Evolutionary conservation across 371 early-diverging fungal genomes (phyloP), one percentile per base, ranked within the genome.

Genomic region (Fennellomyces sp.): DNA sequence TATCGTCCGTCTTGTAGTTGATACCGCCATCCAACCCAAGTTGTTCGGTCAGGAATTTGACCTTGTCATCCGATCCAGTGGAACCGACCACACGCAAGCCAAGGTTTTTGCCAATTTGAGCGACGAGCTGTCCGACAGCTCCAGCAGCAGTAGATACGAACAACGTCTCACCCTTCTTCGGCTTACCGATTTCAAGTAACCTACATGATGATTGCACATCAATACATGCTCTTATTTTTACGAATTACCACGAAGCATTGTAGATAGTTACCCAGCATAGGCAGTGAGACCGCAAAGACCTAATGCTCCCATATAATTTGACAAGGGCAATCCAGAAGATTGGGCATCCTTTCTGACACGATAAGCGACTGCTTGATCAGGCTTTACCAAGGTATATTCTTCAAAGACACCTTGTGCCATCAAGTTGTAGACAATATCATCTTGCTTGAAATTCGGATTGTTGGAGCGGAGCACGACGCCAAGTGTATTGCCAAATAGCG

Each of bases 41-140:
- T 5, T 80, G 73, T 8, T 75, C 68, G 58, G 74, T 80, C 35
- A 92, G 77, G 61, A 77, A 84, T 13, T 68, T 76, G 7, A 88
- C 87, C 70, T 94, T 94, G 12, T 89, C 91, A 39, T 92, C 89
- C 5, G 85, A 75, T 0, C 92, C 91, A 1, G 91, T 91, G 2
- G 83, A 81, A 15, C 91, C 94, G 17, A 92, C 83, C 10, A 93
- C 93, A 12, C 69, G 78, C 27, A 80, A 64, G 1, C 90, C 90
- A n/a, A 73, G 65, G 17, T 74, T 73, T 68, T 91, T 91, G 49
- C 82, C 90, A 25, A 94, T 68, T 63, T 91, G 88, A 31, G 75
- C 81, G 2, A 82, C 85, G 13, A 85, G 42, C 60, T 82, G 83
- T 27, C 85, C 85, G 2, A 83, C 83, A 19, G 78, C 84, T 60